A percentile compares a stretch with the other conserved stretches of the same genome.
phyloP scores from a whole-genome alignment of 2,329 filamentous ascomycete genomes.

The Aspergillus spinulosporus region DNA sequence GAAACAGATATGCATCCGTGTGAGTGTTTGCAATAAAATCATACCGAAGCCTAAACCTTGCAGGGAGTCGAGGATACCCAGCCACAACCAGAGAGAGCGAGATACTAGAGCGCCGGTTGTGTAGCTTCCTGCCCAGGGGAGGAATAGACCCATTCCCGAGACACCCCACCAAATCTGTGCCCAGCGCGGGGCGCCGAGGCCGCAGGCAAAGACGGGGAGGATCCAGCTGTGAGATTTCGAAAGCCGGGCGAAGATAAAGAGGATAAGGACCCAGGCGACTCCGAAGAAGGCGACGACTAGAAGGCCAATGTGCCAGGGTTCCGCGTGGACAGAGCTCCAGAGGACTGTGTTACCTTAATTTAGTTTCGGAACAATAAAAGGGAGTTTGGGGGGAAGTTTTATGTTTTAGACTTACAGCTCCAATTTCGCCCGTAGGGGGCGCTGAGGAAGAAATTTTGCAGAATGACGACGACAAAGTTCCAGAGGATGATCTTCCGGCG shows the following conservation, averaged over 20 bases:
- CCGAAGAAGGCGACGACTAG: constrained; percentile 53
- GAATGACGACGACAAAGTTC: constrained; percentile 64
- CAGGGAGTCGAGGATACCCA: constrained; percentile 63
- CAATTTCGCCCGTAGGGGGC: constrained; percentile 67
- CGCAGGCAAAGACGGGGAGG: constrained; percentile 66
- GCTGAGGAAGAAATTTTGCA: constrained; percentile 68
- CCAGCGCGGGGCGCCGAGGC: constrained; percentile 65
- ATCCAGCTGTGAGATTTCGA: constrained; percentile 66
- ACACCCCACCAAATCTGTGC: constrained; percentile 67
- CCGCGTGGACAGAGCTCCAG: constrained; percentile 60
- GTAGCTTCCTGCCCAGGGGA: constrained; percentile 55
- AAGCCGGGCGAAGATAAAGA: constrained; percentile 54
- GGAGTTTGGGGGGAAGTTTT: too few species aligned
- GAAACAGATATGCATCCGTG: constrained; percentile 64
- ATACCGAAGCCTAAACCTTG: constrained; percentile 68
- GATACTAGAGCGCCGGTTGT: constrained; percentile 57
- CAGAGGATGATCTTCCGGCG: constrained; percentile 66
- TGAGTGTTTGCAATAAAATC: constrained; percentile 66
- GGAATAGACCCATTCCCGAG: constrained; percentile 59
- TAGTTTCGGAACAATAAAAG: too few species aligned
- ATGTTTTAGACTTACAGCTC: constrained; percentile 31
- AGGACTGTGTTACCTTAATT: constrained; percentile 38
- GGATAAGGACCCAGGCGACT: constrained; percentile 54
- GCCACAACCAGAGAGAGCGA: constrained; percentile 64
- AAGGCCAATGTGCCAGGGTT: constrained; percentile 57